Evolutionary conservation across 345 rosid species (phyloP), one percentile per base, ranked within the genome.

Genomic region (Diplotaxis tenuifolia): DNA sequence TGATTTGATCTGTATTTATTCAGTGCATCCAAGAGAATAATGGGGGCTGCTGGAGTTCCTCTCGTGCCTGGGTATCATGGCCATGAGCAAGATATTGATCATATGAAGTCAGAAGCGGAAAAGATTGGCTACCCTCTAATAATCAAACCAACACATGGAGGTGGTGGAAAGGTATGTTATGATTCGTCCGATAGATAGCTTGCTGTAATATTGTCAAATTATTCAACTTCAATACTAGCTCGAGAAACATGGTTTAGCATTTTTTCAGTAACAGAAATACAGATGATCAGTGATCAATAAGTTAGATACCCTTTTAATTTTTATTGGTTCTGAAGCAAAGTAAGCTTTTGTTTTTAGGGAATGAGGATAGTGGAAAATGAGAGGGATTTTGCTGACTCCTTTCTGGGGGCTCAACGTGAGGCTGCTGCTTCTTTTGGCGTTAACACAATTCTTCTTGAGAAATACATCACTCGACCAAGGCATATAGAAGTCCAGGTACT

Each of bases 21-120:
- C 45, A 94, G 98, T 82, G 97, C 96, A 6, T 94, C 96, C 32
- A 91, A 91, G 84, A 87, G 90, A 84, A 94, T 94, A 82, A 94
- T 94, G 98, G 98, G 96, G 2, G 91, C 87, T n/a, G 97, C 97
- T 18, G 97, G 95, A 62, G 98, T 91, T 75, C 97, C 96, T 9
- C 89, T 91, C 21, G 97, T 91, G 63, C 98, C 93, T 1, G 97
- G 97, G 65, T 91, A 94, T 86, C 98, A 91, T 78, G 98, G 96
- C 3, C 76, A 76, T 45, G 94, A 86, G 67, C 98, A 91, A 82
- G 93, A 89, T 84, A 83, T 94, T 15, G 86, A 91, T 70, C 60
- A 83, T 73, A 88, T 91, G 97, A 91, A 84, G 83, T 80, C 76
- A 15, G 97, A 94, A 81, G 97, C 98, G 0, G 93, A 85, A 19